These are phyloP conservation scores for Ophiocordyceps sinensis DNA, from an alignment of 2,329 filamentous ascomycete species.

Conservation along the genomic window DNA sequence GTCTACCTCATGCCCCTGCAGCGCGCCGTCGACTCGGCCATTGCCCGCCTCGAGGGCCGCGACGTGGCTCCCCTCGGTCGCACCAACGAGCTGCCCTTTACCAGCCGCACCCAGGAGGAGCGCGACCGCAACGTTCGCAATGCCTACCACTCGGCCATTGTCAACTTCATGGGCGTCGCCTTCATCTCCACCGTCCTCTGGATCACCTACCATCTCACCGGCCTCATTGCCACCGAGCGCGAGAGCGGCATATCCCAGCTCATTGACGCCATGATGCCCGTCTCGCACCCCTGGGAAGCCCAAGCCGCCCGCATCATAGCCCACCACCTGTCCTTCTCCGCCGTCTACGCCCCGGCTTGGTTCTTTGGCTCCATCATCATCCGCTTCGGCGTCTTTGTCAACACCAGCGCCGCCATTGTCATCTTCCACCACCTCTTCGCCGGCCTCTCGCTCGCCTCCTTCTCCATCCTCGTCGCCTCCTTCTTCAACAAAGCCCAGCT, in stretches of 20 bases:
- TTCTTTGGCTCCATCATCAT: conserved; percentile 58
- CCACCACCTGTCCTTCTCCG: conserved; percentile 65
- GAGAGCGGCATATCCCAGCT: conserved; percentile 80
- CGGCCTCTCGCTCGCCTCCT: conserved; percentile 66
- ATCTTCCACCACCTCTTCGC: conserved; percentile 60
- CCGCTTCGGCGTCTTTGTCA: conserved; percentile 45
- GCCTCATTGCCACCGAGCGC: conserved; percentile 71
- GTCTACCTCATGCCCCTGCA: conserved; percentile 70
- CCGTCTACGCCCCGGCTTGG: conserved; percentile 74
- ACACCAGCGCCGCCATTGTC: conserved; percentile 50
- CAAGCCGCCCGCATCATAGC: conserved; percentile 66
- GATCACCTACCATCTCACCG: conserved; percentile 75
- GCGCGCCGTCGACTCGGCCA: conserved; percentile 60
- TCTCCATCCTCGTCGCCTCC: conserved; percentile 66
- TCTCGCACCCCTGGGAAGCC: conserved; percentile 57
- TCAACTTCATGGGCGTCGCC: conserved; percentile 61
- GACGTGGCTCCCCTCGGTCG: conserved; percentile 21
- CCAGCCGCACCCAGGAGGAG: conserved; percentile 53
- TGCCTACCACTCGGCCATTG: conserved; percentile 56
- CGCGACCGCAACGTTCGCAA: conserved; percentile 50
- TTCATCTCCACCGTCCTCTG: conserved; percentile 71
- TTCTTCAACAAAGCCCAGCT: conserved; percentile 83
- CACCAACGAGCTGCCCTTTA: conserved; percentile 59
- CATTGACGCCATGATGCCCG: conserved; percentile 84
- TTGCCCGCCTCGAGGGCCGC: conserved; percentile 38